Percentiles rank a stretch among this genome's conserved stretches.
Conservation (phyloP, 1,284 basidiomycete species). For the Vanrija pseudolonga region DNA sequence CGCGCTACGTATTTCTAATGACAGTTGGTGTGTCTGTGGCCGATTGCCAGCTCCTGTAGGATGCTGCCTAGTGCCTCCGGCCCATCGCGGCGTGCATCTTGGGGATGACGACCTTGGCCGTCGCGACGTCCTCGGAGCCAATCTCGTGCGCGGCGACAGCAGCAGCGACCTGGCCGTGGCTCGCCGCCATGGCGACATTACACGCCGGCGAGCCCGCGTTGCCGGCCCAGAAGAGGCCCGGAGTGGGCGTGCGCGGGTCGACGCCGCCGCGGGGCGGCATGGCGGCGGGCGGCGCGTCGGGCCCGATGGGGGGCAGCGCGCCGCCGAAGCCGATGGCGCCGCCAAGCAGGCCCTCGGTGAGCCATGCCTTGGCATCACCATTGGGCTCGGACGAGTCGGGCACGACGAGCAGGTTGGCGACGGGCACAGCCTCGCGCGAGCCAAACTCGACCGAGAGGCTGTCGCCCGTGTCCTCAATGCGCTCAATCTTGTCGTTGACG, state of each 20-base stretch:
- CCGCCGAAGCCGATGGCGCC: constrained; percentile 4
- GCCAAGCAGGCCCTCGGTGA: constrained; percentile 1
- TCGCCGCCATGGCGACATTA: constrained; percentile 22
- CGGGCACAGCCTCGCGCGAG: constrained; percentile 5
- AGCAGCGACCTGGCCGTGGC: constrained; percentile 27
- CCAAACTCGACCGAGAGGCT: constrained; percentile 12
- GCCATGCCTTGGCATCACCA: constrained; percentile 8
- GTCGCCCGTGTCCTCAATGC: constrained; percentile 2
- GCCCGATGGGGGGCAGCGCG: constrained; percentile 6
- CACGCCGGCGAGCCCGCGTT: constrained; percentile 23
- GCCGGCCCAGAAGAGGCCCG: constrained; percentile 34
- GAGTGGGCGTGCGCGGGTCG: constrained; percentile 23
- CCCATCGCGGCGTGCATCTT: too few relatives aligned
- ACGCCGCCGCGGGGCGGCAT: constrained; percentile 28
- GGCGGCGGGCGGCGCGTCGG: background rate
- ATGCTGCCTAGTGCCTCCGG: too few relatives aligned
- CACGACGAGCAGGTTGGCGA: constrained; percentile 22
- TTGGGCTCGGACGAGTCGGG: constrained; percentile 16
- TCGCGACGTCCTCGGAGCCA: constrained; percentile 23
- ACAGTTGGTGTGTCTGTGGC: too few relatives aligned
- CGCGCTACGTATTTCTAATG: too few relatives aligned
- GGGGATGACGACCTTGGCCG: background rate
- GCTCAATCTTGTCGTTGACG: constrained; percentile 14
- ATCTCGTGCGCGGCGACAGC: constrained; percentile 22
- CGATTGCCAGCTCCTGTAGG: too few relatives aligned